Conservation (phyloP, 345 rosid genomes). For the Euphorbia lathyris region DNA sequence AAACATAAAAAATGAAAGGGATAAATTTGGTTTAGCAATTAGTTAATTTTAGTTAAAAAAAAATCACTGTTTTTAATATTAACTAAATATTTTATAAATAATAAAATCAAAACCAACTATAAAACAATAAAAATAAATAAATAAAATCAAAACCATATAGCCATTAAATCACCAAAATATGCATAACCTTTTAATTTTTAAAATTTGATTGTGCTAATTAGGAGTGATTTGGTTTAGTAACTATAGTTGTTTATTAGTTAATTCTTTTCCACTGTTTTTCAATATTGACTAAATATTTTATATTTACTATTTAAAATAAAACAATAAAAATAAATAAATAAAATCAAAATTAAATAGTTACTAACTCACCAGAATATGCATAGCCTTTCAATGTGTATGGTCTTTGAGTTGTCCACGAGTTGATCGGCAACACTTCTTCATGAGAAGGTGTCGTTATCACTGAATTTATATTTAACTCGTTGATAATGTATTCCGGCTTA, state of each 20-base stretch:
- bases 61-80: too few relatives aligned
- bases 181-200: constrained; percentile 74
- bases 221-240: too few relatives aligned
- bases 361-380: constrained; percentile 71
- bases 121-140: not conserved
- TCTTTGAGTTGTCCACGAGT: constrained; percentile 76
- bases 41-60: too few relatives aligned
- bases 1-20: too few relatives aligned
- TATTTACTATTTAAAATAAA: not conserved
- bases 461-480: constrained; percentile 87
- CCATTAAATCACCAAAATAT: constrained; percentile 59
- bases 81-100: too few relatives aligned
- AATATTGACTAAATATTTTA: too few relatives aligned
- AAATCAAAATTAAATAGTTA: too few relatives aligned
- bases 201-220: too few relatives aligned
- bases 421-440: constrained; percentile 75
- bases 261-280: too few relatives aligned
- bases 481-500: constrained; percentile 74
- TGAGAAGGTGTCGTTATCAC: constrained; percentile 87
- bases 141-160: not conserved
- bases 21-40: too few relatives aligned
- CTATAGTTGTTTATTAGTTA: too few relatives aligned
- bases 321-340: not conserved
- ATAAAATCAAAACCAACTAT: too few relatives aligned
- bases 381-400: constrained; percentile 78